phyloP scores from a whole-genome alignment of 257 asterid species.

The Perilla frutescens region DNA sequence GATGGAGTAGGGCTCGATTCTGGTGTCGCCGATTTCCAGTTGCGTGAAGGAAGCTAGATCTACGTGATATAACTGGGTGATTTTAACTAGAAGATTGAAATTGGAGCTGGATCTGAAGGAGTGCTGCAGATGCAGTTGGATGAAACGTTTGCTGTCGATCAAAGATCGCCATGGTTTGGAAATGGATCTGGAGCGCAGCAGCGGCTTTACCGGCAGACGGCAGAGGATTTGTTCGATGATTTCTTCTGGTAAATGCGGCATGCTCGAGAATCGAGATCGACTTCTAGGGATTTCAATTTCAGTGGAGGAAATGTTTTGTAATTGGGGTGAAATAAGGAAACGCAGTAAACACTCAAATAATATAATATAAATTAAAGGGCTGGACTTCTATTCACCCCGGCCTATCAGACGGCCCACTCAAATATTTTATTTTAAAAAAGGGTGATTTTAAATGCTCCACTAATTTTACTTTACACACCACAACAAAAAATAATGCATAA shows the following conservation, averaged over 20 bases:
- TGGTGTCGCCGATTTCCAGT: conserved; percentile 5
- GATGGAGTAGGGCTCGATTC: too few relatives aligned
- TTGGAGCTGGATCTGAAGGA: conserved; percentile 22
- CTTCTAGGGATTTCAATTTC: neutral
- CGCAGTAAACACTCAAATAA: neutral
- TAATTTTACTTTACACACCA: too few relatives aligned
- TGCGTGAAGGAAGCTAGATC: conserved; percentile 28
- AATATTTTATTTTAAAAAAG: too few relatives aligned
- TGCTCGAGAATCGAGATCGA: too few relatives aligned
- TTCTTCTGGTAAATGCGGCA: neutral
- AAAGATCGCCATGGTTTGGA: conserved; percentile 28
- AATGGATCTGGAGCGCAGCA: conserved; percentile 27
- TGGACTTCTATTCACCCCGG: too few relatives aligned
- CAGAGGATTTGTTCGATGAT: conserved; percentile 15
- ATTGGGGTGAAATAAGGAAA: neutral
- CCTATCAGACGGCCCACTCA: too few relatives aligned
- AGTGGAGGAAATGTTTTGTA: neutral
- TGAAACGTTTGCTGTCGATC: conserved; percentile 20
- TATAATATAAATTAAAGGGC: too few relatives aligned
- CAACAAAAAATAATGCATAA: too few relatives aligned
- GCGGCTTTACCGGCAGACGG: conserved; percentile 27
- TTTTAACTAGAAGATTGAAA: neutral
- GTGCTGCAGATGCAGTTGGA: conserved; percentile 14
- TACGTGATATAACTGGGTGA: neutral
- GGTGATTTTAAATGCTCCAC: too few relatives aligned